phyloP scores from a whole-genome alignment of 2,329 filamentous ascomycete genomes.

The Nemania abortiva region DNA sequence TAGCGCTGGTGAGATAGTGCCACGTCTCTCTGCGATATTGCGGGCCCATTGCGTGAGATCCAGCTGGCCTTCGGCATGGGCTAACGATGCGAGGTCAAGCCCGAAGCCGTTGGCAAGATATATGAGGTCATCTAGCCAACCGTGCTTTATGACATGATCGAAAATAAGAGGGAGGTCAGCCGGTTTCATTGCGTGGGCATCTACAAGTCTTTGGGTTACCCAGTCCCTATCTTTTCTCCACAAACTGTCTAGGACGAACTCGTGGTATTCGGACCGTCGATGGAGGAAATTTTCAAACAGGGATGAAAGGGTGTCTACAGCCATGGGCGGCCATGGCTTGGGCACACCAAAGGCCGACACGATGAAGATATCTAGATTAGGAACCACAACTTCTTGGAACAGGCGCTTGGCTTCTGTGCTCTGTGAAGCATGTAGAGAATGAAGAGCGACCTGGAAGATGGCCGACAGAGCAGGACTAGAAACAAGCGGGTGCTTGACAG shows the following conservation, averaged over 20 bases:
- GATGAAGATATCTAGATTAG: constrained; percentile 82
- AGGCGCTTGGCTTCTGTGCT: constrained; percentile 73
- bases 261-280: constrained; percentile 80
- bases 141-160: constrained; percentile 83
- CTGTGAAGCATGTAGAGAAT: constrained; percentile 71
- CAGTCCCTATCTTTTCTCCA: constrained; percentile 93
- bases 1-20: constrained; percentile 77
- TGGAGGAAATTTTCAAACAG: constrained; percentile 86
- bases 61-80: constrained; percentile 82
- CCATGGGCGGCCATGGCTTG: constrained; percentile 80
- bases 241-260: constrained; percentile 90
- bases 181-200: constrained; percentile 77
- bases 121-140: constrained; percentile 86
- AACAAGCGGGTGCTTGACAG: constrained; percentile 86
- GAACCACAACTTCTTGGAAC: constrained; percentile 75
- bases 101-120: constrained; percentile 85
- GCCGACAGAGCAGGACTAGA: constrained; percentile 85
- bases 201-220: constrained; percentile 83
- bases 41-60: constrained; percentile 86
- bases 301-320: constrained; percentile 79
- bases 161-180: constrained; percentile 77
- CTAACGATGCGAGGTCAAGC: constrained; percentile 86
- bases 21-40: constrained; percentile 73
- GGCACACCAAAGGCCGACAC: constrained; percentile 82
- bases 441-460: constrained; percentile 74